Evolutionary conservation across 2,329 filamentous ascomycete species (phyloP), one percentile per base, ranked within the genome.

Genomic region (Stagonosporopsis vannaccii): DNA sequence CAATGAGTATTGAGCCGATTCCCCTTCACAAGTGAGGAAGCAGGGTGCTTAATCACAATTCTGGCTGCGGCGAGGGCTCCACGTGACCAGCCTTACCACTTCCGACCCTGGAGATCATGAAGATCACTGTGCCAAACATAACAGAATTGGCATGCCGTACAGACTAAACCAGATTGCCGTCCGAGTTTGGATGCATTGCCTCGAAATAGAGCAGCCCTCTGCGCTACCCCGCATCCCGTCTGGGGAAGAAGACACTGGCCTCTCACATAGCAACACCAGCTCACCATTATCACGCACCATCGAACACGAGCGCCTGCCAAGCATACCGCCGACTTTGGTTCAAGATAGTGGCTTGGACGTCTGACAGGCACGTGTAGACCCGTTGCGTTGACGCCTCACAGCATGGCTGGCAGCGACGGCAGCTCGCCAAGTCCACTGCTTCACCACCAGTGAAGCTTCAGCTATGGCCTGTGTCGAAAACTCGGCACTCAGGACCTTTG

Each of bases 161-260:
- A 35, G 22, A 42, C 15, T 42, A 41, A 42, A 20, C 46, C 23
- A 15, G 32, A 11, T 23, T 49, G 25, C 46, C 36, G 13, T 19
- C 20, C 11, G n/a, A 15, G 26, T 33, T 41, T 25, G 17, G 19
- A 41, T 25, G 25, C 28, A 37, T 35, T 28, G 42, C 6, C 7
- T 50, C 37, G 19, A 39, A 30, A 28, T 25, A 32, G 33, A 39
- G 2, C 23, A 36, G 47, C 47, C 47, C 13, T 20, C 30, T 28
- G 20, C 40, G 32, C 40, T 51, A 37, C 40, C 48, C 48, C 39
- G 49, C 40, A 19, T 51, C 40, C 12, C 40, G 25, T 33, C 41
- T 39, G 33, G 32, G 33, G 42, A 32, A 25, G 20, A 44, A 42
- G 39, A 22, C 13, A 23, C 23, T 51, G 32, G 26, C 40, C 40